Conservation (phyloP, 129 eudicot species). For the Artemisia annua region DNA sequence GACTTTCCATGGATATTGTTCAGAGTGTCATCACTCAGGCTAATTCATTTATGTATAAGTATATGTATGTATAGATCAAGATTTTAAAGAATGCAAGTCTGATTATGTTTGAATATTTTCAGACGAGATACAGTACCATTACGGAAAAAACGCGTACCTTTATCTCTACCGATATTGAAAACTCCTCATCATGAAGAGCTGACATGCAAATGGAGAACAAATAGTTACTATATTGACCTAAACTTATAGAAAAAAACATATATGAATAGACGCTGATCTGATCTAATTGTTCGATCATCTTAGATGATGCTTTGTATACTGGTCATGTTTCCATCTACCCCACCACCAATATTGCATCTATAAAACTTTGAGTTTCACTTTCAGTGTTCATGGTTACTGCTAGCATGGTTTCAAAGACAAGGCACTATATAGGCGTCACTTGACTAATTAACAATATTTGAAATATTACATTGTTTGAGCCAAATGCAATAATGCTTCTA, state of each 20-base stretch:
- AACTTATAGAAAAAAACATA: not conserved
- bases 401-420: conserved; percentile 3
- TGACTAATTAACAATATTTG: not conserved
- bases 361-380: conserved; percentile 13
- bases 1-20: not conserved
- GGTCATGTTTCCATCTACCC: not conserved
- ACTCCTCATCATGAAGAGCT: conserved; percentile 55
- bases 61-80: conserved; percentile 15
- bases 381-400: conserved; percentile 5
- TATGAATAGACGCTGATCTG: not conserved
- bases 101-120: conserved; percentile 2
- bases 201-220: conserved; percentile 22
- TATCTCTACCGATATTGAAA: conserved; percentile 82
- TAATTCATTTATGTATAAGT: not conserved
- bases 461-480: not conserved
- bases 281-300: not conserved
- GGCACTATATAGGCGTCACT: not conserved
- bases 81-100: not conserved
- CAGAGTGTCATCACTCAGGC: not conserved
- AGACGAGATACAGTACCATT: not conserved
- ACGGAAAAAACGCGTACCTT: conserved; percentile 51
- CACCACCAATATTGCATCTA: conserved; percentile 2
- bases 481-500: not conserved
- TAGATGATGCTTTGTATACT: conserved; percentile 2
- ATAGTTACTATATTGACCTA: conserved; percentile 15